These are phyloP conservation scores for Acrocalymma vagum DNA, from an alignment of 2,329 filamentous ascomycete genomes.

Conservation along the genomic window DNA sequence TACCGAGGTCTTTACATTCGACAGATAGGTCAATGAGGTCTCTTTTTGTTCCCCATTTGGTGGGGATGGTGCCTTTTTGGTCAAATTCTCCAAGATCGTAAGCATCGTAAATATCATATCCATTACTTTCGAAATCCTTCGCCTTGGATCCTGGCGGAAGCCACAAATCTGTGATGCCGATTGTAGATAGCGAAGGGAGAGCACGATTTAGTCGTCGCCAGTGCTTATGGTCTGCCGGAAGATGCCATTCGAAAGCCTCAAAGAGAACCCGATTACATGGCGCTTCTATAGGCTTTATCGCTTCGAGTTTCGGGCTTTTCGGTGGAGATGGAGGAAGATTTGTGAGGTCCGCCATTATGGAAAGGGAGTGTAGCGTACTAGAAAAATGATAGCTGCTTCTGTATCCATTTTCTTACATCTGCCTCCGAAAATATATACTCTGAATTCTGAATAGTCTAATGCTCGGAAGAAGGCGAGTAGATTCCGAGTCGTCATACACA, in stretches of 20 bases:
- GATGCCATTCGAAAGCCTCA: conserved; percentile 75
- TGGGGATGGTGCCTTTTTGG: conserved; percentile 67
- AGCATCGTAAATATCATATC: conserved; percentile 68
- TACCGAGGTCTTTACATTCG: conserved; percentile 57
- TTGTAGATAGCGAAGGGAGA: conserved; percentile 60
- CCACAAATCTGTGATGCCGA: conserved; percentile 64
- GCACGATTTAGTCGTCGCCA: conserved; percentile 63
- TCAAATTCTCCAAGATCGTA: conserved; percentile 75
- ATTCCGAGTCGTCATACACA: background rate
- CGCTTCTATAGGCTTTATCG: conserved; percentile 23
- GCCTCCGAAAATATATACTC: too few species aligned
- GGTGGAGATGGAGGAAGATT: conserved; percentile 7
- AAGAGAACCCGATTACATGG: conserved; percentile 52
- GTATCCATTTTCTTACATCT: too few species aligned
- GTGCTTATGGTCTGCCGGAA: conserved; percentile 64
- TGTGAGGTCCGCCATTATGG: too few species aligned
- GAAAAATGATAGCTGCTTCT: too few species aligned
- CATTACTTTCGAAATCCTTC: conserved; percentile 66
- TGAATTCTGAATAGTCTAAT: too few species aligned
- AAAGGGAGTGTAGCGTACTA: too few species aligned
- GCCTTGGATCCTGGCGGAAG: conserved; percentile 74
- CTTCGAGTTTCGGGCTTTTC: conserved; percentile 5
- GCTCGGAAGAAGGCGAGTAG: background rate
- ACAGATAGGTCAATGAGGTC: conserved; percentile 62
- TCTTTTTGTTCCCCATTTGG: conserved; percentile 72